Evolutionary conservation across 1,284 basidiomycete species (phyloP).

Genomic region (Anthracocystis panici-leucophaei): DNA sequence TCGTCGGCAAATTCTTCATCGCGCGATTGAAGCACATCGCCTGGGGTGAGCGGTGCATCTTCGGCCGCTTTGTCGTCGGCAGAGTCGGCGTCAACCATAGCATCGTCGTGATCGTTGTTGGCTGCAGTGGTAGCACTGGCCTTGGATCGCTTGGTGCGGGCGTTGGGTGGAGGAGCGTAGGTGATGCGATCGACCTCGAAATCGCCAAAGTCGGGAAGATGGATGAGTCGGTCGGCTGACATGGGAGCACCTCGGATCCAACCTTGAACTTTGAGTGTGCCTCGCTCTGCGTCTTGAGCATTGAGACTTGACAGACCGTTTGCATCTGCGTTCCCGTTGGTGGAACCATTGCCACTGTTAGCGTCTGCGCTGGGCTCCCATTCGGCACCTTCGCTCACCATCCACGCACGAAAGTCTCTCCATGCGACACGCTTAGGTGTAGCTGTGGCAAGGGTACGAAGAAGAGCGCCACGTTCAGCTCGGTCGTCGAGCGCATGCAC

Average conservation of each 20-base stretch:
- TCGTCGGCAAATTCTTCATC: slow-evolving; percentile 82
- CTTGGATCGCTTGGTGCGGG: slow-evolving; percentile 36
- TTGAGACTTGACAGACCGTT: slow-evolving; percentile 50
- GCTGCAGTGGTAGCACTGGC: slow-evolving; percentile 31
- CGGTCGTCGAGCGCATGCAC: slow-evolving; percentile 75
- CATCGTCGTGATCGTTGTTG: slow-evolving; percentile 18
- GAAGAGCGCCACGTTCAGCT: slow-evolving; percentile 75
- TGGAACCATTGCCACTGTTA: slow-evolving; percentile 72
- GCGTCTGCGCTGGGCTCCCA: slow-evolving; percentile 48
- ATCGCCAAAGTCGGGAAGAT: slow-evolving; percentile 89
- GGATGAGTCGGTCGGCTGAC: slow-evolving; percentile 86
- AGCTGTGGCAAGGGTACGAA: slow-evolving; percentile 71
- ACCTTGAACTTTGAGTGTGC: slow-evolving; percentile 81
- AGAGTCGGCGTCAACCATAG: slow-evolving; percentile 18
- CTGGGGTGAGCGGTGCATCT: slow-evolving; percentile 67
- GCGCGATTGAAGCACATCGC: slow-evolving; percentile 75
- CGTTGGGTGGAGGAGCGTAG: slow-evolving; percentile 51
- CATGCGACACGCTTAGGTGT: slow-evolving; percentile 77
- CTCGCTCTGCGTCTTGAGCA: slow-evolving; percentile 61
- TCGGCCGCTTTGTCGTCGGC: slow-evolving; percentile 55
- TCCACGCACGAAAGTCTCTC: slow-evolving; percentile 83
- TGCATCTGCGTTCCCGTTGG: neutral
- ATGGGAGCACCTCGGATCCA: slow-evolving; percentile 83
- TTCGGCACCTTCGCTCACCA: slow-evolving; percentile 78
- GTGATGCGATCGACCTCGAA: slow-evolving; percentile 83